Conservation (phyloP, 768 basidiomycete species). For the Suillus luteus region DNA sequence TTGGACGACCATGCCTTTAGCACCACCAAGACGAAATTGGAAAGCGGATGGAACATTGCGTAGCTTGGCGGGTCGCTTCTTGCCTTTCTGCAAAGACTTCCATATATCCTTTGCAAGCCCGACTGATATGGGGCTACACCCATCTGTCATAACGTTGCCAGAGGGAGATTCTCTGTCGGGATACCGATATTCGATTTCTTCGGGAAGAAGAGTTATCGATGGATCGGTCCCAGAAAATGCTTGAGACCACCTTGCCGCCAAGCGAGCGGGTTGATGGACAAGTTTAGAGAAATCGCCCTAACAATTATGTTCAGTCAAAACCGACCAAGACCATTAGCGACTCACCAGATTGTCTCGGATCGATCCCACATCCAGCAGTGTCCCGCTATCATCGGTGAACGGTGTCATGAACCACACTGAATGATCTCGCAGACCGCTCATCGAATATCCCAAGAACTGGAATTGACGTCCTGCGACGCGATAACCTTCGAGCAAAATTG, state of each 20-base stretch:
- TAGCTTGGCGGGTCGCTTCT: slow-evolving; percentile 22
- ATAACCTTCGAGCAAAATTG: slow-evolving; percentile 36
- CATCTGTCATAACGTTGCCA: slow-evolving; percentile 49
- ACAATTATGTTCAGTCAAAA: not conserved
- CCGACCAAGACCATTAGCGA: not conserved
- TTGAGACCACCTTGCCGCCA: slow-evolving; percentile 56
- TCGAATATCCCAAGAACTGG: slow-evolving; percentile 53
- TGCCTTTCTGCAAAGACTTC: slow-evolving; percentile 34
- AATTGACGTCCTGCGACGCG: slow-evolving; percentile 45
- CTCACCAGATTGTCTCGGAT: slow-evolving; percentile 41
- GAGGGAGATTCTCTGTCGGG: slow-evolving; percentile 33
- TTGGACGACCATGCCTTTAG: slow-evolving; percentile 49
- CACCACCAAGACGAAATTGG: slow-evolving; percentile 49
- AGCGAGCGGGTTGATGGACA: slow-evolving; percentile 43
- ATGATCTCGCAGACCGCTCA: slow-evolving; percentile 52
- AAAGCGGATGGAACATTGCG: slow-evolving; percentile 39
- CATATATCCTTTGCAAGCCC: slow-evolving; percentile 39
- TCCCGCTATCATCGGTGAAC: slow-evolving; percentile 35
- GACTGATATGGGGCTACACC: slow-evolving; percentile 48
- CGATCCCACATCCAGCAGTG: slow-evolving; percentile 22
- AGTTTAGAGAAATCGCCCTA: slow-evolving; percentile 45
- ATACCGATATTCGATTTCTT: slow-evolving; percentile 34
- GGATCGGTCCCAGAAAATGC: slow-evolving; percentile 56
- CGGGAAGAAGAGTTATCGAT: slow-evolving; percentile 37
- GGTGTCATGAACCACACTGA: slow-evolving; percentile 51